Evolutionary conservation across 106 monocot genomes (phyloP).

Genomic region (Acanthochlamys bracteata): DNA sequence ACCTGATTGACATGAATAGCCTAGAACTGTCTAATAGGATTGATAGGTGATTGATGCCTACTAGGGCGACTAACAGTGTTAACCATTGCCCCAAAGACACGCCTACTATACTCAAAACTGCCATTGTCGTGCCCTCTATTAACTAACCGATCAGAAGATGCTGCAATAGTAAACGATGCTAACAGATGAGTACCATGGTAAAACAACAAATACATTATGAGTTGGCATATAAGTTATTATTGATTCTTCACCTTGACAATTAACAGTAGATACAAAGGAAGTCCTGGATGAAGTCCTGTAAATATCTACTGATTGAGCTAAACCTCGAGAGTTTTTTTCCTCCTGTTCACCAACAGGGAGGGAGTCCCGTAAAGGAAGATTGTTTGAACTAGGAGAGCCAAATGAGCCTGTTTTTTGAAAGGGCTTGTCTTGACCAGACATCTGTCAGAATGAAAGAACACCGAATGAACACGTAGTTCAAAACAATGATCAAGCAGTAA

Average conservation of each 20-base stretch:
- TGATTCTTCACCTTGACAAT: slow-evolving; percentile 17
- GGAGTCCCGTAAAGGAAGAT: slow-evolving; percentile 12
- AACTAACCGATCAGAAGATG: slow-evolving; percentile 19
- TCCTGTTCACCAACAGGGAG: slow-evolving; percentile 9
- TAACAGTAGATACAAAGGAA: background rate
- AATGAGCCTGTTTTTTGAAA: slow-evolving; percentile 24
- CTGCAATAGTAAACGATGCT: slow-evolving; percentile 6
- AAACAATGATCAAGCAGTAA: background rate
- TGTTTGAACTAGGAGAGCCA: slow-evolving; percentile 13
- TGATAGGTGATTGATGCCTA: slow-evolving; percentile 5
- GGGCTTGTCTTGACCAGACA: slow-evolving; percentile 65
- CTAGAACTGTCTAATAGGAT: too few species aligned
- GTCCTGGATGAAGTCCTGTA: slow-evolving; percentile 5
- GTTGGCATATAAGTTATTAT: background rate
- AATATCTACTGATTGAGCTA: slow-evolving; percentile 7
- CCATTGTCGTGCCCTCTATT: slow-evolving; percentile 19
- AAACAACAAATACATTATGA: background rate
- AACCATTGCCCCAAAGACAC: slow-evolving; percentile 35
- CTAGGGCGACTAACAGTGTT: slow-evolving; percentile 14
- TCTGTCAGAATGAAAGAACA: slow-evolving; percentile 30
- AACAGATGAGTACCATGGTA: background rate
- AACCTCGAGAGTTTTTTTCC: background rate
- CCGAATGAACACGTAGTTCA: background rate
- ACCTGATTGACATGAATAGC: too few species aligned
- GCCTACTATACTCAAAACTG: slow-evolving; percentile 39